These are phyloP conservation scores for Globisporangium okanoganense DNA, from an alignment of 352 stramenopile species.

Conservation along the genomic window DNA sequence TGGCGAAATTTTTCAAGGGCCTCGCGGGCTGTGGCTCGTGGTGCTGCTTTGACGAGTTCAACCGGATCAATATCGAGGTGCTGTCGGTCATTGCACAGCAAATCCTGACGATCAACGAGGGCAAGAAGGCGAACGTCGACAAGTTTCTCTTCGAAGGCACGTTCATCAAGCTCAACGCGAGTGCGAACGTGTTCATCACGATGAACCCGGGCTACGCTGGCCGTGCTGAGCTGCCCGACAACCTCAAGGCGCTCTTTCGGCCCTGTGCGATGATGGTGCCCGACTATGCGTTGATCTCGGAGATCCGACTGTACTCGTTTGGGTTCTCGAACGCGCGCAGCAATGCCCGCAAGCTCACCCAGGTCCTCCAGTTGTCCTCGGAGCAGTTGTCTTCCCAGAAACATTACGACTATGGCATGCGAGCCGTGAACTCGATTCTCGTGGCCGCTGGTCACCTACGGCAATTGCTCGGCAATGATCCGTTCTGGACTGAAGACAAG, in stretches of 20 bases:
- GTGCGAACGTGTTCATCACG: constrained; percentile 93
- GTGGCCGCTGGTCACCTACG: constrained; percentile 90
- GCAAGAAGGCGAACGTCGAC: constrained; percentile 86
- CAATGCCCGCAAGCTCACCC: constrained; percentile 92
- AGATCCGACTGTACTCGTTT: constrained; percentile 93
- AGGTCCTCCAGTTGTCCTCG: constrained; percentile 91
- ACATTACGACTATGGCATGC: constrained; percentile 96
- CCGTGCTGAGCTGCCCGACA: constrained; percentile 92
- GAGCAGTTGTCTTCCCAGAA: constrained; percentile 93
- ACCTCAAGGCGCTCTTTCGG: constrained; percentile 93
- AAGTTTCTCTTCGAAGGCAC: constrained; percentile 94
- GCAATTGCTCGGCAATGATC: constrained; percentile 86
- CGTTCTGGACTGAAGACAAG: constrained; percentile 89
- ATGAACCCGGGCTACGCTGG: constrained; percentile 97
- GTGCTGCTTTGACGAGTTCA: constrained; percentile 96
- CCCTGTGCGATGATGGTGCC: constrained; percentile 96
- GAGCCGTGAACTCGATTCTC: constrained; percentile 94
- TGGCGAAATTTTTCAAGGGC: constrained; percentile 96
- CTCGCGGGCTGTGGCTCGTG: constrained; percentile 90
- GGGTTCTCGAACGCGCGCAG: constrained; percentile 88
- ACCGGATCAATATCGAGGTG: constrained; percentile 95
- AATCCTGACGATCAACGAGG: constrained; percentile 92
- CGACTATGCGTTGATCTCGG: constrained; percentile 92
- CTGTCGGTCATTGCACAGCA: constrained; percentile 94
- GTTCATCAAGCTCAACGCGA: constrained; percentile 90